Evolutionary conservation across 2,329 filamentous ascomycete species (phyloP).

Genomic region (Curvularia verruculosa): DNA sequence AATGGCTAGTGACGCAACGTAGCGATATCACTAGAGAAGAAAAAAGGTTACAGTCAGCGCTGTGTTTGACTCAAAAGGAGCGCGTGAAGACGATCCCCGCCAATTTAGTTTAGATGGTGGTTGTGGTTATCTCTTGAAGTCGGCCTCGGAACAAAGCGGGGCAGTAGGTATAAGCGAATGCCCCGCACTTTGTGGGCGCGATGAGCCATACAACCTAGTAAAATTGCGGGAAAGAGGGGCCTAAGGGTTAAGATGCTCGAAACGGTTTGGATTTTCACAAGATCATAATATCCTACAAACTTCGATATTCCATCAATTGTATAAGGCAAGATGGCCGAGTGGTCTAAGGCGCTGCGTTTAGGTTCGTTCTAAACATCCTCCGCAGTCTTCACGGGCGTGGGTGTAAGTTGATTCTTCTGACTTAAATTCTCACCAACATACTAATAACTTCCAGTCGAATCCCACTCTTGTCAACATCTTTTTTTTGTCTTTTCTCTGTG

Average conservation of each 20-base stretch:
- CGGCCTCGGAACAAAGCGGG: background rate
- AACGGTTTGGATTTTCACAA: no score
- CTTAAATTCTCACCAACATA: background rate
- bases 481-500: background rate
- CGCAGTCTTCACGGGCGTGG: conserved; percentile 36
- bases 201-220: background rate
- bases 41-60: no score
- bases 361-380: conserved; percentile 26
- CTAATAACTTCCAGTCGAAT: conserved; percentile 1
- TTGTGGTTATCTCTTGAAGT: background rate
- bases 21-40: background rate
- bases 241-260: no score
- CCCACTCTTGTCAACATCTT: conserved; percentile 3
- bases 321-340: conserved; percentile 23
- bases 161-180: background rate
- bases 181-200: background rate
- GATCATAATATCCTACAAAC: no score
- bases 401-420: conserved; percentile 10
- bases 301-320: background rate
- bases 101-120: background rate
- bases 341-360: conserved; percentile 44
- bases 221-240: background rate
- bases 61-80: no score
- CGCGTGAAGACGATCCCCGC: background rate
- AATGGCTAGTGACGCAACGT: background rate